Percentiles rank a stretch among this genome's conserved stretches.
Conservation (phyloP, 805 yeast genomes). For the Lipomyces kockii region DNA sequence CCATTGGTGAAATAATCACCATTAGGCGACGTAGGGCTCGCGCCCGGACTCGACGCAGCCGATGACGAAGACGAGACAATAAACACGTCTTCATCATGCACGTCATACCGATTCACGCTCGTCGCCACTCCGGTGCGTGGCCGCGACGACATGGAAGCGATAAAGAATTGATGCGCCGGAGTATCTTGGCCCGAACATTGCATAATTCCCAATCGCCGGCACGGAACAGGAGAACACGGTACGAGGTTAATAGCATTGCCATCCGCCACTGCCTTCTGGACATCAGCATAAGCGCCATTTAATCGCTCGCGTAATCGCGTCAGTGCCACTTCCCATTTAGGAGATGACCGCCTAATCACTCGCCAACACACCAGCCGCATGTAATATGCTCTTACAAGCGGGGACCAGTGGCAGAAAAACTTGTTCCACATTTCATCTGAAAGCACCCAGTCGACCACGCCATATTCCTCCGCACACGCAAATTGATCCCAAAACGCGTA, state of each 20-base stretch:
- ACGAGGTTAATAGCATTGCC: slow-evolving; percentile 9
- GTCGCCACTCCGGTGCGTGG: neutral
- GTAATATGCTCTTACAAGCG: slow-evolving; percentile 72
- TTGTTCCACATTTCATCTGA: slow-evolving; percentile 56
- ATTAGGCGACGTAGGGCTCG: neutral
- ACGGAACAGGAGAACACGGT: slow-evolving; percentile 30
- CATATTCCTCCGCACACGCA: slow-evolving; percentile 47
- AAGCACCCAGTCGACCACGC: slow-evolving; percentile 56
- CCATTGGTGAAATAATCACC: neutral
- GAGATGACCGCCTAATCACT: slow-evolving; percentile 43
- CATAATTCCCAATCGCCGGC: slow-evolving; percentile 32
- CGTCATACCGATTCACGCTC: slow-evolving; percentile 29
- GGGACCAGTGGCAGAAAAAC: slow-evolving; percentile 78
- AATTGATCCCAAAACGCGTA: slow-evolving; percentile 77
- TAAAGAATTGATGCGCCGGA: slow-evolving; percentile 30
- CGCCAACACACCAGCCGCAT: slow-evolving; percentile 72
- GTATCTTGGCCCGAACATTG: slow-evolving; percentile 27
- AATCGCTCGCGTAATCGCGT: slow-evolving; percentile 15
- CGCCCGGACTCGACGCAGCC: neutral
- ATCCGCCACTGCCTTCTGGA: slow-evolving; percentile 9
- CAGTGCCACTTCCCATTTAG: slow-evolving; percentile 19
- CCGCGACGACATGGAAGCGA: slow-evolving; percentile 19
- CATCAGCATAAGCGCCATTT: neutral
- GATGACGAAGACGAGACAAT: slow-evolving; percentile 15
- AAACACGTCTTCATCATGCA: slow-evolving; percentile 35